These are phyloP conservation scores for Besnoitia besnoiti DNA, from an alignment of 169 alveolate species.

Conservation along the genomic window DNA sequence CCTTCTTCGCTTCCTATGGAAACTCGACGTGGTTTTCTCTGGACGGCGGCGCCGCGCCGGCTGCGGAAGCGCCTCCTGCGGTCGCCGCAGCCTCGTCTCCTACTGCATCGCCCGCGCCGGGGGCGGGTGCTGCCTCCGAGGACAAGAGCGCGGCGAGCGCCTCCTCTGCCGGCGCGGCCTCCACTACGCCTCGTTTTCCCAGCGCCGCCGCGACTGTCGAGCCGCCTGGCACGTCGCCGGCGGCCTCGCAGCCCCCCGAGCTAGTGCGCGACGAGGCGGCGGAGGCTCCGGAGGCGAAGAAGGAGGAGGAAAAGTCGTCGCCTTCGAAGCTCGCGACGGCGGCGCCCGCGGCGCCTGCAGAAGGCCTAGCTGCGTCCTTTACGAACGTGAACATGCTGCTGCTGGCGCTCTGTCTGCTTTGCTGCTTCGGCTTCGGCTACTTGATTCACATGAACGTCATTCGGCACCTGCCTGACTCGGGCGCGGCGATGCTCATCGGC, in stretches of 20 bases:
- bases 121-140: neutral
- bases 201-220: neutral
- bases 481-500: slow-evolving; percentile 42
- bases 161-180: neutral
- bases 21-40: neutral
- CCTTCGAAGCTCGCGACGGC: slow-evolving; percentile 11
- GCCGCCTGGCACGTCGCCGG: neutral
- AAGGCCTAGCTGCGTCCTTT: neutral
- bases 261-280: neutral
- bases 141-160: neutral
- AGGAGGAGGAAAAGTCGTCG: neutral
- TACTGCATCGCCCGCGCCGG: neutral
- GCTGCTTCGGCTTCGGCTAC: slow-evolving; percentile 17
- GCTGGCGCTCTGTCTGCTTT: slow-evolving; percentile 24
- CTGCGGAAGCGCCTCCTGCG: neutral
- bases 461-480: slow-evolving; percentile 35
- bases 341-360: neutral
- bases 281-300: neutral
- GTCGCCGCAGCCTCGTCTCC: neutral
- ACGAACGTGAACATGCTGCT: slow-evolving; percentile 31
- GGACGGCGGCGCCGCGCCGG: neutral
- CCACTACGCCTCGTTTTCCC: neutral
- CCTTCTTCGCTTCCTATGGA: neutral
- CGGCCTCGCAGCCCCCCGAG: neutral
- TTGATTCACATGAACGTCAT: neutral